Evolutionary conservation across 768 basidiomycete genomes (phyloP).

Genomic region (Rhodotorula paludigena): DNA sequence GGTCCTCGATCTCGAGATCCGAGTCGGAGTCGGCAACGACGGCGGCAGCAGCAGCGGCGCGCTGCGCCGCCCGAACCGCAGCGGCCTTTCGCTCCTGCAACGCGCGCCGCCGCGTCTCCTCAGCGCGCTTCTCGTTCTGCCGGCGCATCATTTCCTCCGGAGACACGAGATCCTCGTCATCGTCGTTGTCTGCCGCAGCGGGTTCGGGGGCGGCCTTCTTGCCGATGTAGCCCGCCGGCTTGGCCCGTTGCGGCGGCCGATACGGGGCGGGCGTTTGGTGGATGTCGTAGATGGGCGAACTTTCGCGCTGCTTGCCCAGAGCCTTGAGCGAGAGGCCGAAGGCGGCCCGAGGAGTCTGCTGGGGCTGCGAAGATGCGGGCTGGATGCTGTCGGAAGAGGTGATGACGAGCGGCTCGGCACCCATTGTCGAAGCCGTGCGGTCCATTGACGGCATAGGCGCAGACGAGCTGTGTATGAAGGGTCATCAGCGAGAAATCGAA

Average conservation of each 20-base stretch:
- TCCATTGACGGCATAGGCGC: not conserved
- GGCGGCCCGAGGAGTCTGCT: not conserved
- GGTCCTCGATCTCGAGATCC: slow-evolving; percentile 32
- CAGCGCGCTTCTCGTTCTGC: not conserved
- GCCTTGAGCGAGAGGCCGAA: not conserved
- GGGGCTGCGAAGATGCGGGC: slow-evolving; percentile 4
- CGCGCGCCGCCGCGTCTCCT: not conserved
- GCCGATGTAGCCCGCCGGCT: not conserved
- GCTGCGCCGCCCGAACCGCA: not conserved
- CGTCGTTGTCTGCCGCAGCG: not conserved
- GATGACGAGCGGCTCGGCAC: not conserved
- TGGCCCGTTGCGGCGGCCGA: not conserved
- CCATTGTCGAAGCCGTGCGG: not conserved
- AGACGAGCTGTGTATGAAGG: not conserved
- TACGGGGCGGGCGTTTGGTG: slow-evolving; percentile 2
- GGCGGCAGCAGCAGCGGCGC: not conserved
- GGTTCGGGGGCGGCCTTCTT: not conserved
- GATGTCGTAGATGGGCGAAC: slow-evolving; percentile 12
- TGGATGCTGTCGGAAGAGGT: slow-evolving; percentile 4
- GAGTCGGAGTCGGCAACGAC: slow-evolving; percentile 17
- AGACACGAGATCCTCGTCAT: slow-evolving; percentile 13
- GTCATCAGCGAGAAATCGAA: not conserved
- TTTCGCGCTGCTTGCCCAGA: slow-evolving; percentile 14
- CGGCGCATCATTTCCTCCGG: not conserved
- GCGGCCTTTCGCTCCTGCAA: not conserved